Evolutionary conservation across 768 basidiomycete species (phyloP), one percentile per base, ranked within the genome.

Genomic region (Chalciporus piperatus): DNA sequence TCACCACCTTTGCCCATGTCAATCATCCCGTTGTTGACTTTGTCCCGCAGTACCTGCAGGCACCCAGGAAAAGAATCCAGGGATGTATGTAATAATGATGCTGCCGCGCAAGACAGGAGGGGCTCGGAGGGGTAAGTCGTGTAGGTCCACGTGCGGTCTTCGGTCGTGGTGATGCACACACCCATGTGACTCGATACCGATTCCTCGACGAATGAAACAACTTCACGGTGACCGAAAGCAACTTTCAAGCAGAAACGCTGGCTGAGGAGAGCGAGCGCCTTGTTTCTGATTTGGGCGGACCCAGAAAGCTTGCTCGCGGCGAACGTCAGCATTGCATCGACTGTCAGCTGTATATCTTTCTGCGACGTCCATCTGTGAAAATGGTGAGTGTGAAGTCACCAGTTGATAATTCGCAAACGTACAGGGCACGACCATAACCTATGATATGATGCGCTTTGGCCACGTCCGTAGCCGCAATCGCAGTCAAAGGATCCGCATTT

Each of bases 121-220:
- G 55, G 43, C n/a, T 56, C 55, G 9, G 51, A 52, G 9, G 55
- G 51, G 44, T 52, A 52, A 27, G 39, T 45, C 3, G 55, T 56
- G 25, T 42, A 56, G 7, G 37, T 44, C 41, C 50, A 51, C 7
- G 17, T 22, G 6, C 51, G 41, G 47, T 45, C 47, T n/a, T 32
- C 17, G 12, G 47, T 48, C 1, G 33, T 46, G 12, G 27, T 16
- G 32, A 44, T 47, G 19, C 45, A 56, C 14, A 52, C 30, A n/a
- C 55, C 47, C 4, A 56, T 16, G 30, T 53, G 44, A 14, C 45
- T 56, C 8, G 50, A 30, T 16, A 56, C 55, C 27, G 32, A 32
- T 4, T 23, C 17, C 19, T 41, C 44, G 3, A 49, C 10, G 33
- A 49, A 42, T 22, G 23, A 33, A 11, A 50, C 33, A n/a, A 42